Conservation (phyloP, 129 eudicot species). For the Glebionis coronaria region DNA sequence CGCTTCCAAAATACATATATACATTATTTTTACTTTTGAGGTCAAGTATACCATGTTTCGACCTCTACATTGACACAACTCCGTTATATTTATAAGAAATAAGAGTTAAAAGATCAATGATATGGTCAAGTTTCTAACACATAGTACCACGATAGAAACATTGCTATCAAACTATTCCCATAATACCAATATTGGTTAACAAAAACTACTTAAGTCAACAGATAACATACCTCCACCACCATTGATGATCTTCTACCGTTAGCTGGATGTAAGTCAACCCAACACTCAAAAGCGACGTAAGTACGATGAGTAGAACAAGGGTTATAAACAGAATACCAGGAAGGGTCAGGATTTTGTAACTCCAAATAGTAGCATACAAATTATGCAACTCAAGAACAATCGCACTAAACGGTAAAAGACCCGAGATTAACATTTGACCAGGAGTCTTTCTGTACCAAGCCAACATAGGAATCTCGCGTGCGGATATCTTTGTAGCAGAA, state of each 20-base stretch:
- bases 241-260: conserved; percentile 68
- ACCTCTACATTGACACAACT: neutral
- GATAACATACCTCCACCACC: conserved; percentile 93
- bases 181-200: neutral
- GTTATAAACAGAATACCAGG: conserved; percentile 51
- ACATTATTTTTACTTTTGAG: neutral
- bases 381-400: conserved; percentile 77
- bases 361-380: conserved; percentile 79
- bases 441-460: conserved; percentile 67
- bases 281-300: conserved; percentile 58
- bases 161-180: neutral
- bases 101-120: neutral
- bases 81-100: no score
- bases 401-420: conserved; percentile 88
- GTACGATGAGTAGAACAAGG: conserved; percentile 52
- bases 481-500: conserved; percentile 49
- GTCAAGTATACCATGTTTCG: neutral
- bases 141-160: neutral
- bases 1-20: neutral
- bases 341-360: conserved; percentile 58
- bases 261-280: conserved; percentile 83
- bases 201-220: neutral
- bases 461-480: conserved; percentile 63
- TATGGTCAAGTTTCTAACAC: neutral
- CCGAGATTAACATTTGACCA: conserved; percentile 78